phyloP scores from a whole-genome alignment of 208 protist species.

The Trypanosoma congolense region DNA sequence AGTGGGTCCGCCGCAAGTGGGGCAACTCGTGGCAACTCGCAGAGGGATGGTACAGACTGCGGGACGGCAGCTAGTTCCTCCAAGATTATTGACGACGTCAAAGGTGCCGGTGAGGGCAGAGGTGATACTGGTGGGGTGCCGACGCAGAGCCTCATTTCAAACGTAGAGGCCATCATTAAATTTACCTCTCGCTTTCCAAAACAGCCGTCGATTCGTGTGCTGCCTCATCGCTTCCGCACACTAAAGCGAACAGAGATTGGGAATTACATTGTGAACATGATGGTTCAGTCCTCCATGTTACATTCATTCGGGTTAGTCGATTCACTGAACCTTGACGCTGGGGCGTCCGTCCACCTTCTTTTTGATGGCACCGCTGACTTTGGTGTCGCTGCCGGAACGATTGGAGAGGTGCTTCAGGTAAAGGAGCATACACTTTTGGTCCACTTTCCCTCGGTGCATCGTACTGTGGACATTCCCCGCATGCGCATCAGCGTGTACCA shows the following conservation, averaged over 20 bases:
- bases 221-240: conserved; percentile 45
- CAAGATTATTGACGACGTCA: conserved; percentile 1
- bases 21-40: conserved; percentile 8
- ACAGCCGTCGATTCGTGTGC: conserved; percentile 54
- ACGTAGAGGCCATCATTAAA: conserved; percentile 52
- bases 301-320: conserved; percentile 60
- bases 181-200: conserved; percentile 70
- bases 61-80: conserved; percentile 11
- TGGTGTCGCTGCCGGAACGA: conserved; percentile 60
- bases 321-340: conserved; percentile 65
- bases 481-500: conserved; percentile 73
- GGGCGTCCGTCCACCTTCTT: conserved; percentile 68
- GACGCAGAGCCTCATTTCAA: conserved; percentile 42
- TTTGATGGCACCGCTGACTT: conserved; percentile 44
- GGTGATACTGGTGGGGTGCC: background rate
- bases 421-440: conserved; percentile 72
- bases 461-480: conserved; percentile 72
- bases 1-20: conserved; percentile 26
- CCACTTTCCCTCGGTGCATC: conserved; percentile 67
- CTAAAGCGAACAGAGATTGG: conserved; percentile 77
- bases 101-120: background rate
- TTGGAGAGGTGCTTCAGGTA: conserved; percentile 80
- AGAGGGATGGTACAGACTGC: conserved; percentile 14
- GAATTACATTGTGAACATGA: conserved; percentile 75
- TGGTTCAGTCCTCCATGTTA: conserved; percentile 48